Base-by-base conservation (phyloP, 805 yeast genomes). In the Ogataea ramenticola region DNA sequence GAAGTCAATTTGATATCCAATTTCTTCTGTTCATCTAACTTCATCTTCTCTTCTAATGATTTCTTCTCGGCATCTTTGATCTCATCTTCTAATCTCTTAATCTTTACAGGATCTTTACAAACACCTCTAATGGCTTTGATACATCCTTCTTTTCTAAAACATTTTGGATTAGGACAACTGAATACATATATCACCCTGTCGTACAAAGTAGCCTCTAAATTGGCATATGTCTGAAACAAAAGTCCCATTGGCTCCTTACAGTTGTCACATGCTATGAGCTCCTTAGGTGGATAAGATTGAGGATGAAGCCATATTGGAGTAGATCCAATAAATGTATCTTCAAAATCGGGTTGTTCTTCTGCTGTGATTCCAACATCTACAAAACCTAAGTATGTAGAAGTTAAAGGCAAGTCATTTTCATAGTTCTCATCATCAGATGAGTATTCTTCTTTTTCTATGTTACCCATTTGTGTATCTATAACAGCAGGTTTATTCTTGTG, bases 261-360 rank as follows among this genome's bases (percentile, higher is more conserved):
- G 43, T 73, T 74, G 40, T 73, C 76, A 66, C 99, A 93, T 31
- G 64, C 58, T 8, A 82, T 55, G 17, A 77, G 59, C 3, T 72
- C 73, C 1, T 66, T 66, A 16, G 70, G 62, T 0, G 96, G 93
- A 3, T 66, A 59, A 0, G 87, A 79, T 1, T 69, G 65, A 3
- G 72, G 71, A 49, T 81, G 74, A 30, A 87, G 60, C 95, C 96
- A 83, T 8, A 79, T 56, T 8, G 90, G 87, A 33, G 65, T 62
- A 1, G 96, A 95, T 1, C 98, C 98, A 29, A 91, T 72, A 49
- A 87, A 81, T 0, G 95, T 79, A 55, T 88, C 96, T 45, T 75
- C 80, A 4, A 70, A 45, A 1, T 70, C 62, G 26, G 79, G 71
- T 33, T 49, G 53, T 31, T 72, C 78, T 3, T 69, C 74, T 15